A percentile compares a stretch with the other conserved stretches of the same genome.
Conservation (phyloP, 2,329 filamentous ascomycete species). For the Microdochium trichocladiopsis region DNA sequence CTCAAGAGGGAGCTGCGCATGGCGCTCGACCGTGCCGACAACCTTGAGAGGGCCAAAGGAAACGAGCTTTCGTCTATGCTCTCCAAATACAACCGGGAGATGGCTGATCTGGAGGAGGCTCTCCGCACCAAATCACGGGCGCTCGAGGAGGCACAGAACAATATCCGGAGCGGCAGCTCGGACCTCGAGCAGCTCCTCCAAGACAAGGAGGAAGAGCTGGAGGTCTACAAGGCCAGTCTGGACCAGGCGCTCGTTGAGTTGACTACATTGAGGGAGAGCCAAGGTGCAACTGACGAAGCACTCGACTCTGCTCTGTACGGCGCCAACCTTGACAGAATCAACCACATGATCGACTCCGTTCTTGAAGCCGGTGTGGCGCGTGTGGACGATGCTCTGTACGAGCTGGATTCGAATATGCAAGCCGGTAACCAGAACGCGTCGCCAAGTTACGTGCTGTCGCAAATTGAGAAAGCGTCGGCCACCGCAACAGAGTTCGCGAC, state of each 20-base stretch:
- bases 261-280: conserved; percentile 74
- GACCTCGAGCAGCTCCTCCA: conserved; percentile 80
- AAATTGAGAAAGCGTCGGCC: conserved; percentile 93
- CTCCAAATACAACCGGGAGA: conserved; percentile 92
- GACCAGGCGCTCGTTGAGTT: conserved; percentile 91
- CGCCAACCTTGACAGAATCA: conserved; percentile 84
- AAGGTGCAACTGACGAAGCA: conserved; percentile 75
- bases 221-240: conserved; percentile 97
- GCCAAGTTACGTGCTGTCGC: conserved; percentile 87
- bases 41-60: conserved; percentile 86
- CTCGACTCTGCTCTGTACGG: conserved; percentile 78
- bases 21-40: conserved; percentile 86
- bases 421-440: conserved; percentile 98
- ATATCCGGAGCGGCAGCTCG: conserved; percentile 70
- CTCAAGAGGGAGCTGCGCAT: conserved; percentile 88
- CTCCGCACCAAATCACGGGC: conserved; percentile 81
- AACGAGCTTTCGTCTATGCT: conserved; percentile 93
- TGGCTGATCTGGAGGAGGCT: conserved; percentile 92
- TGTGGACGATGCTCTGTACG: conserved; percentile 94
- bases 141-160: conserved; percentile 75
- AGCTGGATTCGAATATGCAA: conserved; percentile 96
- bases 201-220: conserved; percentile 95
- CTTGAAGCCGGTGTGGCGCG: conserved; percentile 87
- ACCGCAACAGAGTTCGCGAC: conserved; percentile 97
- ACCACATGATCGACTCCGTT: conserved; percentile 95